phyloP scores from a whole-genome alignment of 495 filamentous ascomycete species.

The Aspergillus incahuasiensis region DNA sequence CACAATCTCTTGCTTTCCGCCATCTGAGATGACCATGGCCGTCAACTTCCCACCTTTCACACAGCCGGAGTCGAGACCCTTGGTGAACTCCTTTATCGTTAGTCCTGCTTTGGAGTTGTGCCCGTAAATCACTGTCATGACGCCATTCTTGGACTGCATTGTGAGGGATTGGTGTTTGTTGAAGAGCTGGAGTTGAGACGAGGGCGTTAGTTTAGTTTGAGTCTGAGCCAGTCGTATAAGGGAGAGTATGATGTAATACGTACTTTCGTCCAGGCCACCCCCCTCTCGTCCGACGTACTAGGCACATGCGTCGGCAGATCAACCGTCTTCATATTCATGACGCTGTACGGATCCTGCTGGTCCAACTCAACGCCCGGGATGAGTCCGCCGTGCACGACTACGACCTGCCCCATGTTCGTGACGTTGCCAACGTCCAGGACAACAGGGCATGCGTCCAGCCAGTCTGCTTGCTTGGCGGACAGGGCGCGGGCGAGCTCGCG shows the following conservation, averaged over 20 bases:
- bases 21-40: slow-evolving; percentile 64
- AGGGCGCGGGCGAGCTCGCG: slow-evolving; percentile 48
- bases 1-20: slow-evolving; percentile 29
- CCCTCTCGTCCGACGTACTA: slow-evolving; percentile 46
- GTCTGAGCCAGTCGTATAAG: background rate
- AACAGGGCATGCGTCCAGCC: slow-evolving; percentile 65
- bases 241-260: slow-evolving; percentile 12
- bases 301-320: slow-evolving; percentile 58
- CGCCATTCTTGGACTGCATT: slow-evolving; percentile 20
- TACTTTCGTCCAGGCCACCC: slow-evolving; percentile 64
- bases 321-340: slow-evolving; percentile 91
- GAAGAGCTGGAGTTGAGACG: slow-evolving; percentile 39
- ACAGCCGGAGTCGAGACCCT: slow-evolving; percentile 82
- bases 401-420: slow-evolving; percentile 52
- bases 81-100: slow-evolving; percentile 62
- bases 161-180: slow-evolving; percentile 50
- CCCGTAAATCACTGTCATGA: slow-evolving; percentile 70
- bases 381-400: slow-evolving; percentile 81
- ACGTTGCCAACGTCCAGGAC: slow-evolving; percentile 66
- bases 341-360: slow-evolving; percentile 70
- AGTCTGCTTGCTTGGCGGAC: slow-evolving; percentile 59
- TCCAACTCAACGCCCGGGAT: slow-evolving; percentile 67
- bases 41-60: slow-evolving; percentile 68
- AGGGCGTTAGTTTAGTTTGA: background rate
- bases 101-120: slow-evolving; percentile 75